A percentile compares a stretch with the other conserved stretches of the same genome.
Evolutionary conservation across 306 rosid genomes (phyloP).

Genomic region (Quercus variabilis): DNA sequence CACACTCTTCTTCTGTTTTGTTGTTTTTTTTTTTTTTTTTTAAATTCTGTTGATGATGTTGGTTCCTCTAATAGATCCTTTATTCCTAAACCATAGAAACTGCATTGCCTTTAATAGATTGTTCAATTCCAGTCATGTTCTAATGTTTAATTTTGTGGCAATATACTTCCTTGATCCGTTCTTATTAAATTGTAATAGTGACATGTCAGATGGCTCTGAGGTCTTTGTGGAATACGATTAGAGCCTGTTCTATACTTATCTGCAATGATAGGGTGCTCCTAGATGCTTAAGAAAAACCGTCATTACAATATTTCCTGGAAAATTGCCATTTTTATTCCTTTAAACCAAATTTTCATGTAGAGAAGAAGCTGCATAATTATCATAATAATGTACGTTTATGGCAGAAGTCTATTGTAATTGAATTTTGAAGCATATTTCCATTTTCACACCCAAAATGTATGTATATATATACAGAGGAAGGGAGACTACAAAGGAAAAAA

Average conservation of each 20-base stretch:
- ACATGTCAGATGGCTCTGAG: background rate
- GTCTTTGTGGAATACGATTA: background rate
- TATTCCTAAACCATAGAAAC: background rate
- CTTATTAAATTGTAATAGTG: background rate
- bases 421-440: background rate
- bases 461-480: background rate
- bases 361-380: background rate
- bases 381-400: background rate
- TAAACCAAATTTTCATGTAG: background rate
- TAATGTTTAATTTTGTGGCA: background rate
- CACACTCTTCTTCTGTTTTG: background rate
- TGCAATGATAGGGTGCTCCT: background rate
- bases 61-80: conserved; percentile 6
- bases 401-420: background rate
- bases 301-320: background rate
- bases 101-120: background rate
- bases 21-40: background rate
- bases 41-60: conserved; percentile 1
- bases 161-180: background rate
- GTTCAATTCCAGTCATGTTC: background rate
- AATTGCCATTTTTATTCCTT: background rate
- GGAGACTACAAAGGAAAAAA: background rate
- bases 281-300: background rate
- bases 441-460: background rate
- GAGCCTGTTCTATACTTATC: background rate